Evolutionary conservation across 805 yeast species (phyloP).

Genomic region (Candida dajiaensis): DNA sequence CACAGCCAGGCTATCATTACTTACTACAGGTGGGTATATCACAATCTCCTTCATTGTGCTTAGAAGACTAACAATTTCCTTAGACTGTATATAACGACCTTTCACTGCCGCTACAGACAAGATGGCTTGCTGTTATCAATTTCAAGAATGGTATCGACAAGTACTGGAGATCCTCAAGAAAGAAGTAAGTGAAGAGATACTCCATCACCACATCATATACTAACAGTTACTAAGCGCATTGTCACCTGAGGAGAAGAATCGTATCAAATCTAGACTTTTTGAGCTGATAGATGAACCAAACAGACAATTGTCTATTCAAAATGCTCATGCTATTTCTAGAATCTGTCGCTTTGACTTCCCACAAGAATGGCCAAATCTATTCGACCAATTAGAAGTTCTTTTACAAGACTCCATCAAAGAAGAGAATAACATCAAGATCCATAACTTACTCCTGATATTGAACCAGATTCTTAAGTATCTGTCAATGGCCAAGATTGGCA

Average conservation of each 20-base stretch:
- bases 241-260: constrained; percentile 59
- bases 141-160: constrained; percentile 84
- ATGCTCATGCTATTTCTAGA: constrained; percentile 75
- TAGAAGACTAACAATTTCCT: constrained; percentile 6
- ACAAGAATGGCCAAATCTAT: constrained; percentile 73
- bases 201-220: not conserved
- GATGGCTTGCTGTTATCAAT: constrained; percentile 86
- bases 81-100: constrained; percentile 54
- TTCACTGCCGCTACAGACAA: constrained; percentile 51
- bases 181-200: constrained; percentile 32
- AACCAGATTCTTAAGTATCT: constrained; percentile 76
- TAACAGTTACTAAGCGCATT: constrained; percentile 29
- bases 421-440: constrained; percentile 45
- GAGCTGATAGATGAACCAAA: constrained; percentile 61
- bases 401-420: constrained; percentile 39
- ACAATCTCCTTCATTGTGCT: not conserved
- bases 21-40: constrained; percentile 38
- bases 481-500: constrained; percentile 75
- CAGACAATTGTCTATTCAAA: constrained; percentile 70
- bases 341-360: constrained; percentile 87
- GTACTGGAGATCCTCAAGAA: constrained; percentile 72
- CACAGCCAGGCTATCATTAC: constrained; percentile 50
- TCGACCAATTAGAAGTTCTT: constrained; percentile 51
- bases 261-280: constrained; percentile 55
- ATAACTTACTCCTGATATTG: constrained; percentile 58